These are phyloP conservation scores for Suillus clintonianus DNA, from an alignment of 768 basidiomycete genomes.

Conservation along the genomic window DNA sequence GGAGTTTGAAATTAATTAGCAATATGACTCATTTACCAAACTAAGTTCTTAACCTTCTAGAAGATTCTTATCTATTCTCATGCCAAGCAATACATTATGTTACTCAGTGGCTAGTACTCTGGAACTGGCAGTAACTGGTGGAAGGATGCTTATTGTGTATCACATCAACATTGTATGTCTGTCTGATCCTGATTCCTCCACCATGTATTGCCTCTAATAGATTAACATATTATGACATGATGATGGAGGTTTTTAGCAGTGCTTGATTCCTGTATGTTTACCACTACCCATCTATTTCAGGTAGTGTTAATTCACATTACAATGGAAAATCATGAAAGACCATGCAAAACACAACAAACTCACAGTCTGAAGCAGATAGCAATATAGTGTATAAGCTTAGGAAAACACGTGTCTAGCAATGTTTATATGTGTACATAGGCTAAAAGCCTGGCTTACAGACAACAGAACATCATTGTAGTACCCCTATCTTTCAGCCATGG, in stretches of 20 bases:
- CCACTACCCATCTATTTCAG: neutral
- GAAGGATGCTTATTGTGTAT: neutral
- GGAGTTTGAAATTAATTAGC: conserved; percentile 2
- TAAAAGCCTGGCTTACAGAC: no score
- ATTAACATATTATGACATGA: neutral
- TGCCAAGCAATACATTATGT: neutral
- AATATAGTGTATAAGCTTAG: neutral
- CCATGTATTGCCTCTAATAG: neutral
- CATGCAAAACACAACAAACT: neutral
- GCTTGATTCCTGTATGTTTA: neutral
- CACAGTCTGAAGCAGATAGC: neutral
- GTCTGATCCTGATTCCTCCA: neutral
- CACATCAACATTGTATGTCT: neutral
- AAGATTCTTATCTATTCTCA: neutral
- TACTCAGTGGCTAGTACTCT: neutral
- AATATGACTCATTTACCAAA: neutral
- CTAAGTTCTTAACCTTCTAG: neutral
- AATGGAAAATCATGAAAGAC: neutral
- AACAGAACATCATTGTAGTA: no score
- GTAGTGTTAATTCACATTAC: neutral
- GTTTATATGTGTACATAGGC: neutral
- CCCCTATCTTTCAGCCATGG: neutral
- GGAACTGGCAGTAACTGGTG: neutral
- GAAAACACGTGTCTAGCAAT: neutral
- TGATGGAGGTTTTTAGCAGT: neutral